Conservation (phyloP, 345 rosid species). For the Linum lewisii region DNA sequence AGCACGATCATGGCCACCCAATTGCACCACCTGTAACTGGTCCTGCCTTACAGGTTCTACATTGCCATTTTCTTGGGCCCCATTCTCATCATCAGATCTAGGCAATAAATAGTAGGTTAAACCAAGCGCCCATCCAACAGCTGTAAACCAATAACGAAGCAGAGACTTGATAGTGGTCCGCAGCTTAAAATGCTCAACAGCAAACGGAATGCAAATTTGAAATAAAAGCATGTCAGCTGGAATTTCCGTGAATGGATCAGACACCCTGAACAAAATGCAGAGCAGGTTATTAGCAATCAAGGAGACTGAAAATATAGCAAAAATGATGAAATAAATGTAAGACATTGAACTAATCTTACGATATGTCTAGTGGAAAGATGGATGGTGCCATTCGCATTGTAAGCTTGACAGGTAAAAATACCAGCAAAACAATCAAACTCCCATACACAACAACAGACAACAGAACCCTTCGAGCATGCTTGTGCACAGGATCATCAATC, state of each 20-base stretch:
- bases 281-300: slow-evolving; percentile 11
- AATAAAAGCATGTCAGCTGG: slow-evolving; percentile 98
- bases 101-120: slow-evolving; percentile 78
- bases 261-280: slow-evolving; percentile 46
- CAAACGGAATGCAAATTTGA: slow-evolving; percentile 98
- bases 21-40: slow-evolving; percentile 43
- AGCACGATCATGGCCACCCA: slow-evolving; percentile 59
- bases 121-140: slow-evolving; percentile 93
- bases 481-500: slow-evolving; percentile 96
- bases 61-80: slow-evolving; percentile 67
- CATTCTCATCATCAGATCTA: slow-evolving; percentile 65
- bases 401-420: slow-evolving; percentile 94
- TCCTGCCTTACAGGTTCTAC: slow-evolving; percentile 71
- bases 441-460: slow-evolving; percentile 95
- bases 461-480: slow-evolving; percentile 90
- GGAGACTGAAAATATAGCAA: background rate
- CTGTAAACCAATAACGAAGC: slow-evolving; percentile 81
- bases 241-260: slow-evolving; percentile 97
- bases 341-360: slow-evolving; percentile 40
- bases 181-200: slow-evolving; percentile 79
- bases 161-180: slow-evolving; percentile 85
- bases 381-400: slow-evolving; percentile 85
- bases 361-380: slow-evolving; percentile 86
- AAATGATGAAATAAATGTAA: slow-evolving; percentile 1
- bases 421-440: slow-evolving; percentile 94